A percentile compares a stretch with the other conserved stretches of the same genome.
Conservation (phyloP, 495 filamentous ascomycete genomes). For the Aspergillus kassunensis region DNA sequence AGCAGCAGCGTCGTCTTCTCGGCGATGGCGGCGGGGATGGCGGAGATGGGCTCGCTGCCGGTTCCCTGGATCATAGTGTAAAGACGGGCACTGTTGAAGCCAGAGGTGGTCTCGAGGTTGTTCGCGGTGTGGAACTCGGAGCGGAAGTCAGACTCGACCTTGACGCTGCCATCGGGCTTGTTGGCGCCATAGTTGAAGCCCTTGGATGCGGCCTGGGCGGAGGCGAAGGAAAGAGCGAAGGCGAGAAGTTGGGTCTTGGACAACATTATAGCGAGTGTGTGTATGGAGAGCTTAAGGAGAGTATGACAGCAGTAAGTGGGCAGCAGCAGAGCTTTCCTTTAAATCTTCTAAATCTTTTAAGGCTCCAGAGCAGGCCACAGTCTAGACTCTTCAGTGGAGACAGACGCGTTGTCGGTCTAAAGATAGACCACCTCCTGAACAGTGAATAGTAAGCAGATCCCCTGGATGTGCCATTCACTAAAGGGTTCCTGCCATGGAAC, state of each 20-base stretch:
- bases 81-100: slow-evolving; percentile 69
- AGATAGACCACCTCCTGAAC: too few relatives aligned
- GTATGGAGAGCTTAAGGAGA: neutral
- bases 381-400: too few relatives aligned
- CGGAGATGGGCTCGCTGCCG: slow-evolving; percentile 55
- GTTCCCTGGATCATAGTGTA: slow-evolving; percentile 60
- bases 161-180: slow-evolving; percentile 57
- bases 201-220: slow-evolving; percentile 48
- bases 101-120: slow-evolving; percentile 61
- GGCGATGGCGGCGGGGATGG: slow-evolving; percentile 76
- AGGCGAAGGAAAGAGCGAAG: slow-evolving; percentile 42
- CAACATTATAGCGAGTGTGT: slow-evolving; percentile 6
- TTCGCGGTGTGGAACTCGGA: slow-evolving; percentile 67
- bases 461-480: neutral
- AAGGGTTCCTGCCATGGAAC: too few relatives aligned
- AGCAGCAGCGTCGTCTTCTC: slow-evolving; percentile 69
- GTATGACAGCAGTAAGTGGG: neutral
- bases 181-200: slow-evolving; percentile 84
- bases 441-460: too few relatives aligned
- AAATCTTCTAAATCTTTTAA: too few relatives aligned
- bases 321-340: too few relatives aligned
- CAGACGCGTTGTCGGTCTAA: too few relatives aligned
- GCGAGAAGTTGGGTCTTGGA: slow-evolving; percentile 31
- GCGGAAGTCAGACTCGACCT: slow-evolving; percentile 63
- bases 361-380: neutral